Base-by-base conservation (phyloP, 768 basidiomycete species). In the Trametes elegans region DNA sequence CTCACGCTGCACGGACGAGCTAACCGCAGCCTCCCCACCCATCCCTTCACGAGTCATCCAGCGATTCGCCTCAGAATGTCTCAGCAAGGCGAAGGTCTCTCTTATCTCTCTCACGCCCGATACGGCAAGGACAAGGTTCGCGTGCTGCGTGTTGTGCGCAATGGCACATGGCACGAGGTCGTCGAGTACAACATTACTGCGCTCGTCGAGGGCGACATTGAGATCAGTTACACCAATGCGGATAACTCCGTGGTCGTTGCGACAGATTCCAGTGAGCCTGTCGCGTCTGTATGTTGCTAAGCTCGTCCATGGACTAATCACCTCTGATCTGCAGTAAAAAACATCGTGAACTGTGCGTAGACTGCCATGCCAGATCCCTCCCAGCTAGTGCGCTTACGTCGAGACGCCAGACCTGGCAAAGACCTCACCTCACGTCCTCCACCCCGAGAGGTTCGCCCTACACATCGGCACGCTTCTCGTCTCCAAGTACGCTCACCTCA, bases 101-200 rank as follows among this genome's bases (percentile, higher is more conserved):
- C 57, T 23, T 62, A 66, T 40, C 79, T 83, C 51, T 67, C 73
- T 3, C 63, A 69, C 18, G 86, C 90, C 1, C 81, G 83, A 23
- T 92, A 94, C 64, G 94, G 94, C 10, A 98, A 98, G 73, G 87
- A 92, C 71, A 85, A 87, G 60, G 82, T 98, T 14, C 81, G 93
- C 21, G 88, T 98, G 38, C 81, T 92, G 60, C 83, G 95, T 27
- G 79, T 96, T 51, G 91, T 95, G 19, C 79, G 93, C 9, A 79
- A 83, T 44, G 81, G 74, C 4, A 72, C 74, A 8, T 78, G 80
- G 72, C 88, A 94, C 63, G 76, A 85, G 29, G 71, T 94, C 9
- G 90, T 87, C 26, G 93, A 96, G 70, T 95, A 95, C 73, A 87
- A 84, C 58, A 89, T 95, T 21, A 78, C 81, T 7, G 79, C 83